Conservation (phyloP, 768 basidiomycete genomes). For the Mycena polygramma region DNA sequence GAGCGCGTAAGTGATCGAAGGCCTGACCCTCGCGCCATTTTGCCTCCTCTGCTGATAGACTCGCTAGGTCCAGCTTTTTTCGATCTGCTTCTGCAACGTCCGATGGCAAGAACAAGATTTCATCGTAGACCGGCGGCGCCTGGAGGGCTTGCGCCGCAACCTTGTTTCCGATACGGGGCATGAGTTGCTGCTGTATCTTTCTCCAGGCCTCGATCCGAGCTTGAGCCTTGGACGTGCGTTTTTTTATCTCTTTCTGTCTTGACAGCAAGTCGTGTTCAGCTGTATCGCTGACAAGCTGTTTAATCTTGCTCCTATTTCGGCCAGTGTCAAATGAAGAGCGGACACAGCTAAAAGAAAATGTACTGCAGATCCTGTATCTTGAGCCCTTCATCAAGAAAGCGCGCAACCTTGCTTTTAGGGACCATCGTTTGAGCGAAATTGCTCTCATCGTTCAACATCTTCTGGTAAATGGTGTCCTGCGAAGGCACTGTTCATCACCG, state of each 20-base stretch:
- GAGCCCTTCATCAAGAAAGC: conserved; percentile 1
- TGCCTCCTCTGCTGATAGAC: background rate
- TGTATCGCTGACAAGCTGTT: background rate
- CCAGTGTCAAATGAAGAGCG: background rate
- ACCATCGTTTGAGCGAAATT: conserved; percentile 2
- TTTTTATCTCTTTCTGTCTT: background rate
- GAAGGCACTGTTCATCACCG: background rate
- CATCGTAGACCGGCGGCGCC: background rate
- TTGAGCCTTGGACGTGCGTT: background rate
- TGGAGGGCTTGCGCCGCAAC: background rate
- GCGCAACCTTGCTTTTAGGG: conserved; percentile 1
- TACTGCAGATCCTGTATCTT: conserved; percentile 15
- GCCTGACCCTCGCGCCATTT: conserved; percentile 16
- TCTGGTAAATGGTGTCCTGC: conserved; percentile 1
- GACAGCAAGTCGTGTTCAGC: background rate
- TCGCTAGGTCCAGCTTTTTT: background rate
- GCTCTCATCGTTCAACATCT: background rate
- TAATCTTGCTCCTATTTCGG: background rate
- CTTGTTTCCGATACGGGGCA: background rate
- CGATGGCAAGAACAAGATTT: conserved; percentile 8
- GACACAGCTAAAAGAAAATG: background rate
- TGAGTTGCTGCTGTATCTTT: background rate
- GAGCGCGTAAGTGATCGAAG: conserved; percentile 10
- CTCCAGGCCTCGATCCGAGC: background rate
- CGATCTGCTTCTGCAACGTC: background rate